Percentiles rank a stretch among this genome's conserved stretches.
phyloP scores from a whole-genome alignment of 257 asterid species.

The Voacanga thouarsii region DNA sequence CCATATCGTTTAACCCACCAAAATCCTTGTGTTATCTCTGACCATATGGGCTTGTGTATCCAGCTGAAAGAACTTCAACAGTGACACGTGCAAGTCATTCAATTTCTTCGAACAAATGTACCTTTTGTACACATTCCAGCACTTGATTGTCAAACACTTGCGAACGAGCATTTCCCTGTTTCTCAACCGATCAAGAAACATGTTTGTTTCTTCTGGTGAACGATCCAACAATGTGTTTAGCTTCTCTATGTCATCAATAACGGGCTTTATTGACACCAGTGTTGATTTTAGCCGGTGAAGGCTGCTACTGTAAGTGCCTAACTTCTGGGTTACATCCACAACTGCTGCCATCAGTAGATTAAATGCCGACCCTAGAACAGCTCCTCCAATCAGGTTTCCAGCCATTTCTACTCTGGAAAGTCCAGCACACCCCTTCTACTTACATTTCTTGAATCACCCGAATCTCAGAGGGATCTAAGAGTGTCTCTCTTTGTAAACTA shows the following conservation, averaged over 20 bases:
- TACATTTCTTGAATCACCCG: neutral
- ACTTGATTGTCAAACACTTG: constrained; percentile 24
- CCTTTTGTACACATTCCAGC: constrained; percentile 17
- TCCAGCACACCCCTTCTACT: neutral
- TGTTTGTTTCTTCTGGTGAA: constrained; percentile 20
- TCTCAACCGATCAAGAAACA: constrained; percentile 5
- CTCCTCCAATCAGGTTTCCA: constrained; percentile 8
- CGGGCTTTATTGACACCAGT: constrained; percentile 1
- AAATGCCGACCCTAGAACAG: constrained; percentile 18
- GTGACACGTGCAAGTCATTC: constrained; percentile 13
- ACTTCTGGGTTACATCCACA: constrained; percentile 10
- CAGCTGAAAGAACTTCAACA: constrained; percentile 25
- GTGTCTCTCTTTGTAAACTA: too few relatives aligned
- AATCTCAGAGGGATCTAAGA: too few relatives aligned
- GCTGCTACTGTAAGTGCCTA: constrained; percentile 25
- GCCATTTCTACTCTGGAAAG: constrained; percentile 9
- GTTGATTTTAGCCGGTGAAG: constrained; percentile 21
- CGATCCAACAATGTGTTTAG: constrained; percentile 22
- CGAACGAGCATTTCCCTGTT: constrained; percentile 27
- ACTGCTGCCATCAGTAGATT: constrained; percentile 6
- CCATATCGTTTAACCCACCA: constrained; percentile 14
- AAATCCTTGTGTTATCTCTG: constrained; percentile 29
- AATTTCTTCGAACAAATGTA: constrained; percentile 28
- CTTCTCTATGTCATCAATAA: constrained; percentile 29
- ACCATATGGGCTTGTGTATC: constrained; percentile 25